These are phyloP conservation scores for Septoria petroselini DNA, from an alignment of 2,329 filamentous ascomycete species.

Conservation along the genomic window DNA sequence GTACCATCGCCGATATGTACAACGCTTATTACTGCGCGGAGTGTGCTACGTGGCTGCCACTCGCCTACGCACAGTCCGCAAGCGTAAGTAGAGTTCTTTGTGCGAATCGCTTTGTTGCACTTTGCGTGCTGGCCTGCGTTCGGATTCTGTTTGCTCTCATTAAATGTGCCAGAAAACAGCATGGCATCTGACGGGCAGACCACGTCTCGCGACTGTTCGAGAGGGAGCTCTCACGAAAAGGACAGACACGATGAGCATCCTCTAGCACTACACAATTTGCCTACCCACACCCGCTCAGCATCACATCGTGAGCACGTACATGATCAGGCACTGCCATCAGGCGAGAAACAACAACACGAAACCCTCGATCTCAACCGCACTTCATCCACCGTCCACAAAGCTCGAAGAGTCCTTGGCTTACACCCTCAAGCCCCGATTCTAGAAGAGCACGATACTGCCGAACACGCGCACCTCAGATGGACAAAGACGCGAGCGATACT, in stretches of 20 bases:
- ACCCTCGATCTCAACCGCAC: slow-evolving; percentile 12
- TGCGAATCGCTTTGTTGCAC: slow-evolving; percentile 4
- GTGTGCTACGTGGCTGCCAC: slow-evolving; percentile 5
- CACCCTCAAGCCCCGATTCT: slow-evolving; percentile 43
- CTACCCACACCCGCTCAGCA: neutral
- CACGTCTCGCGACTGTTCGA: slow-evolving; percentile 1
- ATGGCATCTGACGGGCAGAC: slow-evolving; percentile 2
- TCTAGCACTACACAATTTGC: slow-evolving; percentile 9
- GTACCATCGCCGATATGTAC: slow-evolving; percentile 12
- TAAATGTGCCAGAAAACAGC: slow-evolving; percentile 1
- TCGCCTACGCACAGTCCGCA: neutral
- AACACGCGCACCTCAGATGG: slow-evolving; percentile 41
- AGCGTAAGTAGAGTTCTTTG: slow-evolving; percentile 1
- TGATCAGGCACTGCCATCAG: slow-evolving; percentile 11
- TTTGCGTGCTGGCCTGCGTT: neutral
- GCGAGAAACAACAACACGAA: slow-evolving; percentile 10
- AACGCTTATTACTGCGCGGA: neutral
- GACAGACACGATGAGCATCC: neutral
- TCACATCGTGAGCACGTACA: slow-evolving; percentile 13
- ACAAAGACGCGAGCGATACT: slow-evolving; percentile 37
- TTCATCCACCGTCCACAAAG: slow-evolving; percentile 11
- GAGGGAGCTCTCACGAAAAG: neutral
- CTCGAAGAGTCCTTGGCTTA: slow-evolving; percentile 34
- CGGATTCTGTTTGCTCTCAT: no score
- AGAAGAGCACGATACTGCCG: slow-evolving; percentile 42